Base-by-base conservation (phyloP, 2,329 filamentous ascomycete genomes). In the Waltergamsia citrina region DNA sequence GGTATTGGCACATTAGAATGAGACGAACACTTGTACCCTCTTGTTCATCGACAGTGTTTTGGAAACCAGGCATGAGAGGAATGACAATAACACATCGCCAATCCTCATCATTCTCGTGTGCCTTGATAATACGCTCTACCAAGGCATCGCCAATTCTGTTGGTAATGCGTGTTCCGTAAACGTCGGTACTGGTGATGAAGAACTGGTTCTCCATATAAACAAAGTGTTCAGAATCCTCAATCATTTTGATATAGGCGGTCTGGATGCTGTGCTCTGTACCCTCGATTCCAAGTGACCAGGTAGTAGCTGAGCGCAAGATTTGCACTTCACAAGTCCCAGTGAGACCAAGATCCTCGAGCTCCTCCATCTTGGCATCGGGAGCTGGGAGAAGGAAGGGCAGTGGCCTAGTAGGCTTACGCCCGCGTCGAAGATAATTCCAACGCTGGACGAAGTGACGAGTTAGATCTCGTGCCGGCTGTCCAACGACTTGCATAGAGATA, bases 141-240 rank as follows among this genome's bases (percentile, higher is more conserved):
- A 98, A 67, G 4, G 92, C 90, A 59, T 96, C 90, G 33, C 90
- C 90, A 45, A 98, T 95, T 43, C 81, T 78, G 56, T 98, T 98
- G 54, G 86, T 74, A 42, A 98, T 92, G 52, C 80, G 85, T 10
- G 82, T 85, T 34, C 83, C 84, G 46, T 94, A 78, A 5, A 88
- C 87, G 49, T 92, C 83, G 33, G 85, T 92, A 44, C 85, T 94
- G 23, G 85, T 93, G 55, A 98, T 84, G 63, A 94, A 98, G 60
- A 96, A 98, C 52, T 98, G 92, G 52, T 98, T 98, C 56, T 98
- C 92, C 44, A 96, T 94, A 58, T 98, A 96, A 33, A 96, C 85
- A 49, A 95, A 94, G 55, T 96, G 92, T 31, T 98, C 86, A 2
- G 87, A 95, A 43, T 90, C 82, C 43, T 92, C 81, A 45, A 98